Conservation (phyloP, 2,329 filamentous ascomycete species). For the Xylariales sp. region DNA sequence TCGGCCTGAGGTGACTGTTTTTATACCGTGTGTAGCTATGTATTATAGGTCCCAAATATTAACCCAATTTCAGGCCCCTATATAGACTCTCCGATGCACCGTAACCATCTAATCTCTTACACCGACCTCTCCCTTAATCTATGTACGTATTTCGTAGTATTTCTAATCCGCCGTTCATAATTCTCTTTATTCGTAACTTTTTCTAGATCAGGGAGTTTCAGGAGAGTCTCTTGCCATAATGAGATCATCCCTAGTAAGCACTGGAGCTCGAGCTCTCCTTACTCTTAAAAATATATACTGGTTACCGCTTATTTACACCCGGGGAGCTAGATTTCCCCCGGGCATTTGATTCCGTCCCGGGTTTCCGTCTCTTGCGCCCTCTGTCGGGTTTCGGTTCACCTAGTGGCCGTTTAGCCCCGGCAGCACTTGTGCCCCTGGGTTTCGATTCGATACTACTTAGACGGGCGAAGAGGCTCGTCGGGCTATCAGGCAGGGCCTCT, state of each 20-base stretch:
- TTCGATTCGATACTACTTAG: not conserved
- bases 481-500: slow-evolving; percentile 11
- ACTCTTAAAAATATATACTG: not conserved
- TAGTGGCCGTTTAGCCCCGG: not conserved
- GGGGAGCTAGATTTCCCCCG: not conserved
- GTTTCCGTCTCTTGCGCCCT: slow-evolving; percentile 10
- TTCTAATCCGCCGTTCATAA: no score
- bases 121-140: no score
- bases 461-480: slow-evolving; percentile 6
- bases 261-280: not conserved
- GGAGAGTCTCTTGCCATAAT: not conserved
- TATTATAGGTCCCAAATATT: no score
- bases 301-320: not conserved
- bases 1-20: no score
- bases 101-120: no score
- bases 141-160: no score
- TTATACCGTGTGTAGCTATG: no score
- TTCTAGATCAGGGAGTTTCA: no score
- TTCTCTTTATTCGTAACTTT: no score
- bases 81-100: no score
- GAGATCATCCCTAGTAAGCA: not conserved
- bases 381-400: not conserved
- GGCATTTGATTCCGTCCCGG: not conserved
- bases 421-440: not conserved
- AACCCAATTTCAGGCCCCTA: no score